Conservation (phyloP, 2,329 filamentous ascomycete species). For the Pseudonectria foliicola region DNA sequence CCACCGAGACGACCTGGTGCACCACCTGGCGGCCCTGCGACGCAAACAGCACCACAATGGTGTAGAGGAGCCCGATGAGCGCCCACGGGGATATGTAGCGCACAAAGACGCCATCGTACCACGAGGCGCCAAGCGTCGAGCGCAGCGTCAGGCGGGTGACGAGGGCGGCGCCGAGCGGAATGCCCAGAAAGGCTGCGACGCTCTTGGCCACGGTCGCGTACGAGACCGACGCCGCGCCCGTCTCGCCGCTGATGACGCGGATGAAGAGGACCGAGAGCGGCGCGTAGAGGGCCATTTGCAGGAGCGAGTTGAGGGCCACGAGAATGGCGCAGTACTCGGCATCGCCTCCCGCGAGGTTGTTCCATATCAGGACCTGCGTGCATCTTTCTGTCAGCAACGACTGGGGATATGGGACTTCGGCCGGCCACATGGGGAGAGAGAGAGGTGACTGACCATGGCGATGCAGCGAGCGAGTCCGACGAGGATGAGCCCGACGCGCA, state of each 20-base stretch:
- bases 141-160: conserved; percentile 63
- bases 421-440: conserved; percentile 6
- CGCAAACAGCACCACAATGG: conserved; percentile 78
- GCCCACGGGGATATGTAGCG: conserved; percentile 64
- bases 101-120: conserved; percentile 66
- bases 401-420: neutral
- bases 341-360: conserved; percentile 60
- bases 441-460: conserved; percentile 59
- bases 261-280: conserved; percentile 65
- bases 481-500: conserved; percentile 65
- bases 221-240: conserved; percentile 30
- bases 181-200: conserved; percentile 78
- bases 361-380: conserved; percentile 60
- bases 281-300: conserved; percentile 68
- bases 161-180: conserved; percentile 73
- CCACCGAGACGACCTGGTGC: conserved; percentile 74
- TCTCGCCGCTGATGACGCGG: conserved; percentile 52
- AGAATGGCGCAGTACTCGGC: conserved; percentile 76
- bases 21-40: conserved; percentile 72
- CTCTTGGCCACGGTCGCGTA: conserved; percentile 69
- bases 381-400: neutral
- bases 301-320: conserved; percentile 66
- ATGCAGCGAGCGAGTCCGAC: conserved; percentile 83
- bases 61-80: conserved; percentile 77
- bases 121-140: conserved; percentile 43